These are phyloP conservation scores for Populus hybrid DNA, from an alignment of 441 rosid genomes.

Conservation along the genomic window DNA sequence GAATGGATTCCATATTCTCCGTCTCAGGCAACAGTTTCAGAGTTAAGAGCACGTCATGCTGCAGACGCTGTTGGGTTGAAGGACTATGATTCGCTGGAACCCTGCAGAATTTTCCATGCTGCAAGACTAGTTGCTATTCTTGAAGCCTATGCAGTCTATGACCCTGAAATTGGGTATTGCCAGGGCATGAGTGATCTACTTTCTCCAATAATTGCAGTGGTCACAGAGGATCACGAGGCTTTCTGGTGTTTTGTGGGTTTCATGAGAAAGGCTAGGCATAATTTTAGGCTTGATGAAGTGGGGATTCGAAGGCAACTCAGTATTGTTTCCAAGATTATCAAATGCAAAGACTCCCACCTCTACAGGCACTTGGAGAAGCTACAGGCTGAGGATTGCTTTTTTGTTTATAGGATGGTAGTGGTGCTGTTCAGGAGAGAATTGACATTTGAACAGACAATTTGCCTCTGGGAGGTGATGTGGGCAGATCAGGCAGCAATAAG, in stretches of 20 bases:
- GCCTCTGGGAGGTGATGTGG: neutral
- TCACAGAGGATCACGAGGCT: neutral
- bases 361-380: neutral
- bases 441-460: neutral
- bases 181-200: neutral
- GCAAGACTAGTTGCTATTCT: neutral
- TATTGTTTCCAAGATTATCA: neutral
- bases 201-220: neutral
- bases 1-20: neutral
- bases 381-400: neutral
- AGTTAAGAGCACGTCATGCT: neutral
- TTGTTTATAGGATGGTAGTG: neutral
- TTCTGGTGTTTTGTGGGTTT: neutral
- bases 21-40: neutral
- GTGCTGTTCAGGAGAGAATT: neutral
- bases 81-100: neutral
- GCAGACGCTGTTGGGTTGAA: neutral
- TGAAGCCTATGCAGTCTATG: neutral
- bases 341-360: neutral
- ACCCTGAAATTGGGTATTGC: neutral
- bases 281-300: neutral
- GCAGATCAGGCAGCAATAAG: neutral
- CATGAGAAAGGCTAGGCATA: neutral
- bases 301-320: neutral
- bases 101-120: neutral